Conservation (phyloP, 306 rosid species). For the Sesbania bispinosa region DNA sequence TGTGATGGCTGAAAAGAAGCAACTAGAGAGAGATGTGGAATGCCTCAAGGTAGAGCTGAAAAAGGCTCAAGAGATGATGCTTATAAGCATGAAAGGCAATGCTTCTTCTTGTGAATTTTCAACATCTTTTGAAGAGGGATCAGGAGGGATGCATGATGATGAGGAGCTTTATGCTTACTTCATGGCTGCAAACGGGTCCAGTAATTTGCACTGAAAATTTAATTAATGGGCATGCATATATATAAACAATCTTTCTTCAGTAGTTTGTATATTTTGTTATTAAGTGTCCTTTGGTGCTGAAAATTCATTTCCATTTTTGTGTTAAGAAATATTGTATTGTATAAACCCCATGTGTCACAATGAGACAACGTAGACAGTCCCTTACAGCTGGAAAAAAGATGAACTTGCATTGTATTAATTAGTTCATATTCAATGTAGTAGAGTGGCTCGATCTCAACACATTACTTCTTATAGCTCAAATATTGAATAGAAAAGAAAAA, state of each 20-base stretch:
- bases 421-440: too few relatives aligned
- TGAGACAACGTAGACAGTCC: not conserved
- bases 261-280: not conserved
- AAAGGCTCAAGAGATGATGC: constrained; percentile 35
- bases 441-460: too few relatives aligned
- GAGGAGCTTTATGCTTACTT: constrained; percentile 55
- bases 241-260: not conserved
- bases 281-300: not conserved
- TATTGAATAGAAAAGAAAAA: too few relatives aligned
- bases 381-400: not conserved
- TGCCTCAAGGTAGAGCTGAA: constrained; percentile 47
- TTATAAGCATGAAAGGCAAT: constrained; percentile 18
- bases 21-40: constrained; percentile 51
- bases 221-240: too few relatives aligned
- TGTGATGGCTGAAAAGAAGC: constrained; percentile 47
- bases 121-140: constrained; percentile 23
- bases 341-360: not conserved
- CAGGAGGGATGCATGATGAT: constrained; percentile 22
- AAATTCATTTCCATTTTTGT: not conserved
- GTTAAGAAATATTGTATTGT: not conserved
- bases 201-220: constrained; percentile 21
- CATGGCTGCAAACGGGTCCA: constrained; percentile 34
- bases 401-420: too few relatives aligned
- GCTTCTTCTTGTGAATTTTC: constrained; percentile 25
- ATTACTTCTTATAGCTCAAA: too few relatives aligned